phyloP scores from a whole-genome alignment of 306 rosid genomes.

The Spatholobus suberectus region DNA sequence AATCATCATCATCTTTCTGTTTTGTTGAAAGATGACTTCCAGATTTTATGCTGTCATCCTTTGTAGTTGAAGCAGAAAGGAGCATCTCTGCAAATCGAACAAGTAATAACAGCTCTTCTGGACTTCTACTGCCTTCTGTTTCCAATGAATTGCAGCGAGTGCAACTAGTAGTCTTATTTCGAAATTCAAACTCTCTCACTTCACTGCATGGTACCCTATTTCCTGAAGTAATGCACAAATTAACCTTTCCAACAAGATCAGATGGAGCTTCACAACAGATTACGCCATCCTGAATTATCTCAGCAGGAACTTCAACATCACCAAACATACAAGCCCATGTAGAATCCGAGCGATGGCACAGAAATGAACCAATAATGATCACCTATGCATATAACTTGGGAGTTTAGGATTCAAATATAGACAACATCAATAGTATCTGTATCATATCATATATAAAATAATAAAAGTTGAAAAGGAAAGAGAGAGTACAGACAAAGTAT shows the following conservation, averaged over 20 bases:
- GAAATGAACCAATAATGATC: conserved; percentile 84
- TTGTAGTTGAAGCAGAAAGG: conserved; percentile 55
- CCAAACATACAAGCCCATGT: conserved; percentile 95
- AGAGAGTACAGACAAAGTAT: background rate
- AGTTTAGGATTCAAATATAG: conserved; percentile 39
- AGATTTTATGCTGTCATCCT: conserved; percentile 48
- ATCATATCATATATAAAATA: conserved; percentile 29
- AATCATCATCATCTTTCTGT: conserved; percentile 62
- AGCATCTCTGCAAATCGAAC: conserved; percentile 83
- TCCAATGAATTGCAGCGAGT: conserved; percentile 49
- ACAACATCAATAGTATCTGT: conserved; percentile 19
- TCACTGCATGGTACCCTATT: conserved; percentile 91
- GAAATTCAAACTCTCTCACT: conserved; percentile 84
- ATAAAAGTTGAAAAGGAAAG: conserved; percentile 11
- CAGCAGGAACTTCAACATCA: conserved; percentile 75
- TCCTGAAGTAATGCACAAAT: conserved; percentile 82
- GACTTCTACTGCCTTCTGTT: conserved; percentile 62
- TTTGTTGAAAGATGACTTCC: conserved; percentile 44
- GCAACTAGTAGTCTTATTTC: conserved; percentile 49
- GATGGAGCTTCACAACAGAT: conserved; percentile 85
- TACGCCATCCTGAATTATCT: conserved; percentile 87
- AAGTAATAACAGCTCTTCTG: conserved; percentile 83
- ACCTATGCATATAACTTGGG: conserved; percentile 60
- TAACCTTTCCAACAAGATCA: conserved; percentile 71
- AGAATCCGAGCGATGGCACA: conserved; percentile 68